Conservation (phyloP, 805 yeast genomes). For the Starmera dryadoides region DNA sequence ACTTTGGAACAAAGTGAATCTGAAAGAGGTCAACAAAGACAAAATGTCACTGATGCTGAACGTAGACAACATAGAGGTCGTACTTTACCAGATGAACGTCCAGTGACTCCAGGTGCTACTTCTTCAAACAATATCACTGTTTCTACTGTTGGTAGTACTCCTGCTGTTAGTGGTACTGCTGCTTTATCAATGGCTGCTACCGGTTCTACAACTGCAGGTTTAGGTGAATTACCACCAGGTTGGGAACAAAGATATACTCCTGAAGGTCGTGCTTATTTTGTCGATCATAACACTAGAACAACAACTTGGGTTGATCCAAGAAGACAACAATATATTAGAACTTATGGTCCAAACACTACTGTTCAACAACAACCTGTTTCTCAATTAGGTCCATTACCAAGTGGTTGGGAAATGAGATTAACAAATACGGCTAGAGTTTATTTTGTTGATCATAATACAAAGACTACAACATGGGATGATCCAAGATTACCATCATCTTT, state of each 20-base stretch:
- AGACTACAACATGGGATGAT: conserved; percentile 99
- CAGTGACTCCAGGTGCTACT: conserved; percentile 4
- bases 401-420: conserved; percentile 99
- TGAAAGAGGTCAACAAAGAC: conserved; percentile 52
- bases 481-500: conserved; percentile 95
- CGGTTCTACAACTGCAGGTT: conserved; percentile 87
- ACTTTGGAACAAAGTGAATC: conserved; percentile 72
- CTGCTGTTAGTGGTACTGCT: conserved; percentile 44
- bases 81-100: conserved; percentile 67
- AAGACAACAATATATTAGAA: conserved; percentile 95
- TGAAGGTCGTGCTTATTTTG: conserved; percentile 97
- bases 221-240: conserved; percentile 96
- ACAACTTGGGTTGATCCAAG: conserved; percentile 99
- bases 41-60: conserved; percentile 73
- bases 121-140: conserved; percentile 33
- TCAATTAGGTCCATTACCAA: conserved; percentile 94
- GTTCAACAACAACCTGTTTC: conserved; percentile 97
- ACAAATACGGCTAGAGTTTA: conserved; percentile 98
- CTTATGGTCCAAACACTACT: conserved; percentile 84
- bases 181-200: conserved; percentile 62
- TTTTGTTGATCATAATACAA: conserved; percentile 97
- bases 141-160: conserved; percentile 37
- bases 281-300: conserved; percentile 98
- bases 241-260: conserved; percentile 99
- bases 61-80: conserved; percentile 87